Evolutionary conservation across 2,329 filamentous ascomycete genomes (phyloP).

Genomic region (Monilinia fructicola): DNA sequence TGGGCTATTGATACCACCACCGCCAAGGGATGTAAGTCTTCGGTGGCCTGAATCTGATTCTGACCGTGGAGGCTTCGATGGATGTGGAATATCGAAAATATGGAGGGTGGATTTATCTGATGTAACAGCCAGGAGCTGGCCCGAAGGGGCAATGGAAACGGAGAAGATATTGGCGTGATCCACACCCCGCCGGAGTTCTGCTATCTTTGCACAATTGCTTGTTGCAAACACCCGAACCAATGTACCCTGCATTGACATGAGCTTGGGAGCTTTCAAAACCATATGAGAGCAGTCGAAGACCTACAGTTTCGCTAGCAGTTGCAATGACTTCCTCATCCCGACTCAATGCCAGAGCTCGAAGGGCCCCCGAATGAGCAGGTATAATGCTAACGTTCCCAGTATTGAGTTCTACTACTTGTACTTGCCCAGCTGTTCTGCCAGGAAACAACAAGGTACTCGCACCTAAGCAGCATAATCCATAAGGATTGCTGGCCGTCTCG

Average conservation of each 20-base stretch:
- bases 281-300: constrained; percentile 21
- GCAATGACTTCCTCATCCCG: constrained; percentile 78
- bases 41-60: constrained; percentile 40
- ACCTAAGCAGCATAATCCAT: constrained; percentile 77
- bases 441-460: constrained; percentile 77
- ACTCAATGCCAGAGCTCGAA: constrained; percentile 79
- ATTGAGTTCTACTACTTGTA: constrained; percentile 78
- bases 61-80: constrained; percentile 44
- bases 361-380: constrained; percentile 77
- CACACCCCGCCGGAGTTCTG: constrained; percentile 83
- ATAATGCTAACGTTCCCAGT: constrained; percentile 89
- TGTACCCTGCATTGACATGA: constrained; percentile 61
- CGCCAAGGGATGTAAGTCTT: constrained; percentile 38
- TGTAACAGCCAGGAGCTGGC: constrained; percentile 79
- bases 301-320: constrained; percentile 80
- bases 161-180: constrained; percentile 87
- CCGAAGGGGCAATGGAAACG: constrained; percentile 81
- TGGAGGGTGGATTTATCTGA: constrained; percentile 97
- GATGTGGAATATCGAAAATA: constrained; percentile 79
- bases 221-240: constrained; percentile 84
- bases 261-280: constrained; percentile 15
- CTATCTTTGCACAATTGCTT: constrained; percentile 73
- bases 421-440: constrained; percentile 81
- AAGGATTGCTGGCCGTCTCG: constrained; percentile 81
- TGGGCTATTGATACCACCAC: constrained; percentile 37